phyloP scores from a whole-genome alignment of 768 basidiomycete genomes.

The Lactarius indigo region DNA sequence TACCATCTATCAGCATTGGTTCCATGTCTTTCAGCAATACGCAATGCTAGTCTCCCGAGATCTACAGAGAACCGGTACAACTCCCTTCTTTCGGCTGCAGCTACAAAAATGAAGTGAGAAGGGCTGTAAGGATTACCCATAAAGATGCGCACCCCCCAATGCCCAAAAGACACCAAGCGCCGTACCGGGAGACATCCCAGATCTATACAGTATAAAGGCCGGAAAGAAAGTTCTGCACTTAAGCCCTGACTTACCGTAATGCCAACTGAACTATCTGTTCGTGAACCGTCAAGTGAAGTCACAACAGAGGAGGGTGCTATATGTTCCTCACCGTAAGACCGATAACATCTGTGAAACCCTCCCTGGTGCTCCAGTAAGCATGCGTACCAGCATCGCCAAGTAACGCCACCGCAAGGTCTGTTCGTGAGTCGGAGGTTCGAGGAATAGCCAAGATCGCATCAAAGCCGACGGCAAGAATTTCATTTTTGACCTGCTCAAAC shows the following conservation, averaged over 20 bases:
- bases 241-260: constrained; percentile 42
- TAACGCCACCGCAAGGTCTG: constrained; percentile 60
- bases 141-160: constrained; percentile 46
- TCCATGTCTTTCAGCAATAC: constrained; percentile 64
- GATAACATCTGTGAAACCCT: constrained; percentile 57
- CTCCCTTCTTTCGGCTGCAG: constrained; percentile 58
- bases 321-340: constrained; percentile 51
- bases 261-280: constrained; percentile 61
- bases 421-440: constrained; percentile 53
- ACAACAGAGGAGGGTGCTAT: neutral
- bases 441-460: constrained; percentile 64
- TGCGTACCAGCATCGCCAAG: constrained; percentile 70
- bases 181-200: constrained; percentile 66
- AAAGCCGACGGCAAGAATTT: constrained; percentile 66
- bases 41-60: constrained; percentile 61
- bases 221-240: neutral
- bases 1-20: constrained; percentile 67
- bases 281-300: neutral
- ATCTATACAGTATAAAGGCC: constrained; percentile 34
- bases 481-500: constrained; percentile 68
- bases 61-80: constrained; percentile 66
- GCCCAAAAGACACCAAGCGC: constrained; percentile 74
- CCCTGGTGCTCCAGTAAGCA: constrained; percentile 64
- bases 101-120: constrained; percentile 30
- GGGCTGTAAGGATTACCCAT: neutral